Evolutionary conservation across 2,329 filamentous ascomycete genomes (phyloP), one percentile per base, ranked within the genome.

Genomic region (Neospermospora avenae): DNA sequence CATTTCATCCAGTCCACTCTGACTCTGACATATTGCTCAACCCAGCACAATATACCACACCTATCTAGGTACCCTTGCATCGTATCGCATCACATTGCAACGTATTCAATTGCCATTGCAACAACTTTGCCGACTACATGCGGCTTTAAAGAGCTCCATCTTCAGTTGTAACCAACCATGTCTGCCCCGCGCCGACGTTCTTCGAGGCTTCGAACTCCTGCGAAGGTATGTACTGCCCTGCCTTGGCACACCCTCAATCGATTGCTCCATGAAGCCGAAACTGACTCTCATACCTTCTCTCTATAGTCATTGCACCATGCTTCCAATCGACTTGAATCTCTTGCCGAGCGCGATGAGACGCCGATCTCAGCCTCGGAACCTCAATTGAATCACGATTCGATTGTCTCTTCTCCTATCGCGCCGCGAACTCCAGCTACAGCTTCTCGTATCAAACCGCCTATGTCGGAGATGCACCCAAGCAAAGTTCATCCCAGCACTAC

Each of bases 391-490:
- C 65, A 68, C 25, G 63, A 69, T 55, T 48, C 65, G 16, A 61
- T 68, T 28, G 62, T 58, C 14, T 67, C 68, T 25, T 69, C 69
- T 31, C 68, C 67, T 22, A 35, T 64, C 20, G 61, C 63, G 48
- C 72, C 72, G 25, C 64, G 64, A 61, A 88, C 89, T 1, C 91
- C 91, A 4, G 81, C 80, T 42, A 84, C 84, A 41, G 82, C 81
- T 14, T 85, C 85, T 3, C 81, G 85, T 5, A 77, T 88, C 67
- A 88, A 89, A 76, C 89, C 91, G 24, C 79, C 88, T 51, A 81
- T 82, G 65, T 85, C 87, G 61, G 92, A 96, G 73, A 97, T 97
- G 93, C 93, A 97, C 72, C 93, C 93, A 8, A 90, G 89, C 77
- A 90, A 89, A 72, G 84, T 85, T 59, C 91, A 95, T 59, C 81